Evolutionary conservation across 1,284 basidiomycete genomes (phyloP), one percentile per base, ranked within the genome.

Genomic region (Fomitiporia mediterranea): DNA sequence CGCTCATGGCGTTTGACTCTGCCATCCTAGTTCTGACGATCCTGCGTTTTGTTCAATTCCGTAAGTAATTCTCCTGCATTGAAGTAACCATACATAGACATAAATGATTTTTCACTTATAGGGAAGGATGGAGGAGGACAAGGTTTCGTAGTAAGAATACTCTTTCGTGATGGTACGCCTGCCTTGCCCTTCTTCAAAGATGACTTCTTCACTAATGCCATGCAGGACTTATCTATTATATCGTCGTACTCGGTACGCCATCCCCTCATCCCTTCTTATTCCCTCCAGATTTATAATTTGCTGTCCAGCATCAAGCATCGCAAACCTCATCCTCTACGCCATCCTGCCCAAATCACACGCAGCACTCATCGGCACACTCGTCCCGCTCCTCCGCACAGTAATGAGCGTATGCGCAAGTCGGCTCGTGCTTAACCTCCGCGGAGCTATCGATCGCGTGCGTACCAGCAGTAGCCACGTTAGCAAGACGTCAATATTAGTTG

Each of bases 391-490:
- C 4, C 28, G 40, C 17, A 56, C 54, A 6, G 50, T 44, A 8
- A 55, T 52, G 54, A 52, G 37, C 30, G 46, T 59, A 54, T 42
- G 49, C 34, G 50, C 58, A 13, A 56, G 35, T 19, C 48, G 50
- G 1, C 50, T 59, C 42, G 44, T 59, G 27, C 54, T 59, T 8
- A 59, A 59, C 13, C 51, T 59, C 7, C 58, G 54, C 30, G 53
- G 48, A 9, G 25, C 39, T 4, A 55, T 58, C 30, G 42, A 50
- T 21, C 55, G 42, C 6, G 28, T 49, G 23, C 48, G 35, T n/a
- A 35, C 39, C 11, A 30, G 15, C 27, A 46, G 13, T 13, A 21
- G 23, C 19, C 11, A 21, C 4, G 17, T 6, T 3, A 4, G 23
- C 11, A 19, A 9, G 4, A 9, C n/a, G 21, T 19, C n/a, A 9